Percentiles rank a stretch among this genome's conserved stretches.
These are phyloP conservation scores for Ceratobasidium papillatum DNA, from an alignment of 1,284 basidiomycete genomes.

Conservation along the genomic window DNA sequence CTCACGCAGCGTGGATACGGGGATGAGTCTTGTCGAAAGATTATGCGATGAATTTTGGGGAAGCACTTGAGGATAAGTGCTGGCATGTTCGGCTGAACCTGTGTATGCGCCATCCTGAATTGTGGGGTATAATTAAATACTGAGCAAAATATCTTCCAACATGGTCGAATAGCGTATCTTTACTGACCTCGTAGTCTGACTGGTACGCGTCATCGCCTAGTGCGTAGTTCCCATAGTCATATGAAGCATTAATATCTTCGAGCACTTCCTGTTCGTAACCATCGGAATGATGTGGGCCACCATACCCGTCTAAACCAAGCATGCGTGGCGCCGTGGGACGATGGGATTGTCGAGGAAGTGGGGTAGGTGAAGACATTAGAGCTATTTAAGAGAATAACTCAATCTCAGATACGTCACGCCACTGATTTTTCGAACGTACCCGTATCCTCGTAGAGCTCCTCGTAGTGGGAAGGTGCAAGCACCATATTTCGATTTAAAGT, in stretches of 20 bases:
- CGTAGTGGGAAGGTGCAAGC: conserved; percentile 6
- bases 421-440: neutral
- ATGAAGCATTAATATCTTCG: neutral
- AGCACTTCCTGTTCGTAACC: neutral
- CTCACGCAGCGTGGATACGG: conserved; percentile 43
- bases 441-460: conserved; percentile 4
- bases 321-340: neutral
- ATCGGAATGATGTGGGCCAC: neutral
- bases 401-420: neutral
- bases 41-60: neutral
- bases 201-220: neutral
- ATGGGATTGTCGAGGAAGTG: conserved; percentile 12
- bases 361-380: conserved; percentile 23
- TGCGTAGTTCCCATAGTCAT: neutral
- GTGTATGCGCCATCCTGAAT: conserved; percentile 23
- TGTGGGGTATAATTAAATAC: neutral
- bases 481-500: neutral
- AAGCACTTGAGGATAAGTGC: neutral
- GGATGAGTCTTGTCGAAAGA: conserved; percentile 8
- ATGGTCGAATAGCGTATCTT: neutral
- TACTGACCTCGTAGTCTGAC: neutral
- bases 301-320: neutral
- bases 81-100: neutral
- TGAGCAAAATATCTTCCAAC: too few relatives aligned
- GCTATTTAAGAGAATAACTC: neutral